These are phyloP conservation scores for Astrothelium subdiscretum DNA, from an alignment of 495 filamentous ascomycete species.

Conservation along the genomic window DNA sequence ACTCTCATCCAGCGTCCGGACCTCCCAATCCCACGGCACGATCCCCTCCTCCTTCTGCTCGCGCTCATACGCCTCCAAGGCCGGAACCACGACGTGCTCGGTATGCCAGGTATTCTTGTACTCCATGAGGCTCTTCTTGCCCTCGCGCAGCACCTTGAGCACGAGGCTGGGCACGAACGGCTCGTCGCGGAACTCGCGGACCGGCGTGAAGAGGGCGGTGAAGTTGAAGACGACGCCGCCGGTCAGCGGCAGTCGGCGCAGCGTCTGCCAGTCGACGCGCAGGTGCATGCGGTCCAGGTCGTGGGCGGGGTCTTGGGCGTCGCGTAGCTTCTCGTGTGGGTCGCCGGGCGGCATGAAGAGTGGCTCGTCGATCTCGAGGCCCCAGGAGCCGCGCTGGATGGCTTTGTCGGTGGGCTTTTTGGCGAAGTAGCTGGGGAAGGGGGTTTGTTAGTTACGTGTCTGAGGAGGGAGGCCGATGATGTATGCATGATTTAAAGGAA, in stretches of 20 bases:
- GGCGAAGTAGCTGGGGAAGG: constrained; percentile 62
- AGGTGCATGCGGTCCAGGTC: constrained; percentile 51
- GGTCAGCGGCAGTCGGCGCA: constrained; percentile 68
- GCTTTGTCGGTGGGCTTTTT: constrained; percentile 63
- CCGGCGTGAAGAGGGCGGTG: constrained; percentile 76
- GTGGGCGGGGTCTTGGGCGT: constrained; percentile 44
- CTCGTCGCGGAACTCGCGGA: constrained; percentile 63
- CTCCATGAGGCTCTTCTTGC: constrained; percentile 62
- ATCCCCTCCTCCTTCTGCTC: constrained; percentile 60
- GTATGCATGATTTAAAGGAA: neutral
- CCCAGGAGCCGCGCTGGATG: constrained; percentile 85
- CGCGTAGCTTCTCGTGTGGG: constrained; percentile 48
- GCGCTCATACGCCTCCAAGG: constrained; percentile 50
- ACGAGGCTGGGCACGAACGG: constrained; percentile 60
- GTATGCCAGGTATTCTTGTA: constrained; percentile 85
- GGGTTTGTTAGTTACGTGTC: too few species aligned
- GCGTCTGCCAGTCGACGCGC: constrained; percentile 88
- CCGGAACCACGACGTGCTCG: constrained; percentile 61
- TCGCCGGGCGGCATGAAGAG: constrained; percentile 72
- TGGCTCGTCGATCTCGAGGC: constrained; percentile 63
- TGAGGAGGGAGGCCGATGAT: too few species aligned
- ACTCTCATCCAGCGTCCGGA: constrained; percentile 64
- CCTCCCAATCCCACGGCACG: constrained; percentile 54
- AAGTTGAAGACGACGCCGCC: constrained; percentile 79
- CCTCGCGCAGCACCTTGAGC: constrained; percentile 55